Evolutionary conservation across 2,329 filamentous ascomycete species (phyloP).

Genomic region (Colletotrichum salicis): DNA sequence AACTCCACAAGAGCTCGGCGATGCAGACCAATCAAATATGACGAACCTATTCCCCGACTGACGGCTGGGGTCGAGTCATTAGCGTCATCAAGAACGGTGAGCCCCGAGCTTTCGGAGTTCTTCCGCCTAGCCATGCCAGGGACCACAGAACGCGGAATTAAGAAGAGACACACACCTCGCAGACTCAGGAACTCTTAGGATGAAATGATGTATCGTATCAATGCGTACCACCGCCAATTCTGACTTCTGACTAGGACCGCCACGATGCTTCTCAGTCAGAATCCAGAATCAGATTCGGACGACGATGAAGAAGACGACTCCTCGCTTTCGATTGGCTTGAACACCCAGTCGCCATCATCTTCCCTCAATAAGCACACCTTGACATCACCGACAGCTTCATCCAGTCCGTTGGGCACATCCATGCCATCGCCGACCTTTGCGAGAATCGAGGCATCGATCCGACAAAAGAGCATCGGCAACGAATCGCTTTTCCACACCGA

Average conservation of each 20-base stretch:
- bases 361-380: slow-evolving; percentile 48
- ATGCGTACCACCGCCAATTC: background rate
- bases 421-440: slow-evolving; percentile 45
- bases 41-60: slow-evolving; percentile 1
- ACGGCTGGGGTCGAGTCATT: slow-evolving; percentile 23
- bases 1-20: slow-evolving; percentile 23
- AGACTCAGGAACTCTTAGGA: background rate
- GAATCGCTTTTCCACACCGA: slow-evolving; percentile 51
- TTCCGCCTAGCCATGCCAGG: slow-evolving; percentile 7
- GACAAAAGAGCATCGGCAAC: slow-evolving; percentile 52
- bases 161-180: background rate
- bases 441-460: slow-evolving; percentile 47
- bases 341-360: slow-evolving; percentile 49
- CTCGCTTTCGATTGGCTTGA: slow-evolving; percentile 41
- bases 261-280: slow-evolving; percentile 5
- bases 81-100: slow-evolving; percentile 3
- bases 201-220: slow-evolving; percentile 8
- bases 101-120: background rate
- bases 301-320: slow-evolving; percentile 19
- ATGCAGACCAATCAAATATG: background rate
- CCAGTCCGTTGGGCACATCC: slow-evolving; percentile 49
- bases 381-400: slow-evolving; percentile 44
- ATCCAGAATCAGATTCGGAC: slow-evolving; percentile 26
- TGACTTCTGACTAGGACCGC: background rate
- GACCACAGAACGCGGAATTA: slow-evolving; percentile 20